A percentile compares a stretch with the other conserved stretches of the same genome.
Conservation (phyloP, 257 asterid genomes). For the Ocimum tenuiflorum region DNA sequence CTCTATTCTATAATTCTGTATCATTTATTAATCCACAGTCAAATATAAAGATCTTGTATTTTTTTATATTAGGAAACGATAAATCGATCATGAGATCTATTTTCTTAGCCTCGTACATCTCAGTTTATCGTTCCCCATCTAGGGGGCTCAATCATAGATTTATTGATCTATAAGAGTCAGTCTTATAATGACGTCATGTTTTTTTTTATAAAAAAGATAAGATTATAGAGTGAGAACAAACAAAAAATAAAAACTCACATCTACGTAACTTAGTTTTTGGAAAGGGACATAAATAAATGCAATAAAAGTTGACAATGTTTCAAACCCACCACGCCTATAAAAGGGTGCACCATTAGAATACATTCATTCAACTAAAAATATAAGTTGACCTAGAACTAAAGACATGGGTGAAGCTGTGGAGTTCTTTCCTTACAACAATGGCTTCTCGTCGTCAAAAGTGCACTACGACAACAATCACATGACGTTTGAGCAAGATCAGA, state of each 20-base stretch:
- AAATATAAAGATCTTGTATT: too few relatives aligned
- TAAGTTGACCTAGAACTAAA: background rate
- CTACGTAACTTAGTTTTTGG: background rate
- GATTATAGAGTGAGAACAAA: background rate
- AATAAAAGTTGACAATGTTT: background rate
- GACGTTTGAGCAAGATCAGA: slow-evolving; percentile 20
- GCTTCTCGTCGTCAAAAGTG: slow-evolving; percentile 33
- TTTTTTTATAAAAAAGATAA: background rate
- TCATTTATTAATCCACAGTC: too few relatives aligned
- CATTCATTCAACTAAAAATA: slow-evolving; percentile 11
- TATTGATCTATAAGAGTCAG: too few relatives aligned
- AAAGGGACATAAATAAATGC: background rate
- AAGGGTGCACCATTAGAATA: slow-evolving; percentile 5
- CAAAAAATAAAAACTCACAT: background rate
- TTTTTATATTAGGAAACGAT: too few relatives aligned
- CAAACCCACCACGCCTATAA: slow-evolving; percentile 23
- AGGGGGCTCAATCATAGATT: too few relatives aligned
- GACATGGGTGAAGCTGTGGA: slow-evolving; percentile 65
- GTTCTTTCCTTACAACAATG: slow-evolving; percentile 44
- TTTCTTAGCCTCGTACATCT: too few relatives aligned
- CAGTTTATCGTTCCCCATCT: too few relatives aligned
- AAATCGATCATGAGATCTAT: too few relatives aligned
- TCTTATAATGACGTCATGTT: too few relatives aligned
- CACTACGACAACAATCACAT: slow-evolving; percentile 32
- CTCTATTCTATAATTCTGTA: too few relatives aligned